Evolutionary conservation across 441 rosid genomes (phyloP).

Genomic region (Gossypium schwendimanii): DNA sequence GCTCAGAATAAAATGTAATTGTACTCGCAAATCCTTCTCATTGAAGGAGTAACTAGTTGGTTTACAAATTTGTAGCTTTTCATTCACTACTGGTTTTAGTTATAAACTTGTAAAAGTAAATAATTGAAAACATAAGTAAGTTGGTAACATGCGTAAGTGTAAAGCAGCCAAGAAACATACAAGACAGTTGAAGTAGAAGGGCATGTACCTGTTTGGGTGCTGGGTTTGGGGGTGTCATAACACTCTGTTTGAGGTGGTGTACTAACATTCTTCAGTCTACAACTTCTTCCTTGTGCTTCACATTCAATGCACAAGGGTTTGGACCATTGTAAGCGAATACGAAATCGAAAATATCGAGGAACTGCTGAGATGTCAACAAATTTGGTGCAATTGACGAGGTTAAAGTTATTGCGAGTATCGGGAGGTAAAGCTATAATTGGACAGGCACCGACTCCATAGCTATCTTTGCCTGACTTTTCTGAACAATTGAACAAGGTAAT

Average conservation of each 20-base stretch:
- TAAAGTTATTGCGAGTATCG: not conserved
- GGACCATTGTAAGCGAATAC: constrained; percentile 8
- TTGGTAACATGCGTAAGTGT: not conserved
- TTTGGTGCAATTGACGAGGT: constrained; percentile 5
- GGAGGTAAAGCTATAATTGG: not conserved
- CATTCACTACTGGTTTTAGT: not conserved
- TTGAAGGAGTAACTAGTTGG: too few species aligned
- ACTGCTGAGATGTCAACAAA: not conserved
- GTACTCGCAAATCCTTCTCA: too few species aligned
- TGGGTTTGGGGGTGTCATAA: constrained; percentile 4
- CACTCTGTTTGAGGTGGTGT: constrained; percentile 16
- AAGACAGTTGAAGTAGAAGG: not conserved
- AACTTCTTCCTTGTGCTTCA: constrained; percentile 9
- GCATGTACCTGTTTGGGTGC: constrained; percentile 2
- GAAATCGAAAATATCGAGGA: not conserved
- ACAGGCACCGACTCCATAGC: not conserved
- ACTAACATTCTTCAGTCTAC: constrained; percentile 11
- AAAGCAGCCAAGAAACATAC: not conserved
- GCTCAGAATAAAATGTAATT: too few species aligned
- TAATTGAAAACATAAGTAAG: not conserved
- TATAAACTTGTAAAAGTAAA: not conserved
- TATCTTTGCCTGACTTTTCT: not conserved
- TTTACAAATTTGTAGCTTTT: too few species aligned
- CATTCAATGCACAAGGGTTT: constrained; percentile 14
- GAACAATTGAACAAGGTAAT: constrained; percentile 3